Evolutionary conservation across 495 filamentous ascomycete species (phyloP), one percentile per base, ranked within the genome.

Genomic region (Penicillium lividum): DNA sequence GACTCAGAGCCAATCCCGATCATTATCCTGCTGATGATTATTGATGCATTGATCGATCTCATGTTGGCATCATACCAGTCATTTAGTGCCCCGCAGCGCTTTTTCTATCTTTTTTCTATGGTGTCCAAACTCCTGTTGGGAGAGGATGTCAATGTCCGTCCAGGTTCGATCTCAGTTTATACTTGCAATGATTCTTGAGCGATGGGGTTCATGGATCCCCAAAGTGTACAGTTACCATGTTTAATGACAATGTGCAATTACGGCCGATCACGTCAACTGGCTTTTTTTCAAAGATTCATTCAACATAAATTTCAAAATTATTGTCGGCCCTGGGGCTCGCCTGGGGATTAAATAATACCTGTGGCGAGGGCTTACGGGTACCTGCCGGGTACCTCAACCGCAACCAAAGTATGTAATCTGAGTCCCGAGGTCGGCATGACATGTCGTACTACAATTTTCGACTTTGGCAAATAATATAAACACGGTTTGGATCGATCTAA

Each of bases 401-500:
- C 3, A 36, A 11, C 33, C 33, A 11, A 36, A 11, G 33, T 34
- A 34, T 8, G 33, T 36, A 36, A 11, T 36, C 22, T 22, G 22
- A 22, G 22, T 22, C 22, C 1, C 22, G 22, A 22, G 22, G 22
- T 22, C 22, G 22, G 22, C 22, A 22, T 22, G 22, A 22, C 22
- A 22, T 22, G 13, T 13, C 33, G 33, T 36, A 9, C 9, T 11
- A 36, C 3, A 7, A 33, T 10, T 2, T 33, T 33, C 7, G 31
- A 33, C 31, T 33, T 18, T 25, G 29, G 28, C 38, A 40, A 40
- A 40, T 40, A 15, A 13, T 45, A 38, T 50, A 31, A 51, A 51
- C 30, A 57, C 43, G 18, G 43, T 47, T 47, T 42, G 15, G 30
- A 61, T 57, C 60, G 63, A 57, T 64, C 53, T 75, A 75, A 66